A percentile compares a stretch with the other conserved stretches of the same genome.
These are phyloP conservation scores for Camellia japonica DNA, from an alignment of 148 eudicot species.

Conservation along the genomic window DNA sequence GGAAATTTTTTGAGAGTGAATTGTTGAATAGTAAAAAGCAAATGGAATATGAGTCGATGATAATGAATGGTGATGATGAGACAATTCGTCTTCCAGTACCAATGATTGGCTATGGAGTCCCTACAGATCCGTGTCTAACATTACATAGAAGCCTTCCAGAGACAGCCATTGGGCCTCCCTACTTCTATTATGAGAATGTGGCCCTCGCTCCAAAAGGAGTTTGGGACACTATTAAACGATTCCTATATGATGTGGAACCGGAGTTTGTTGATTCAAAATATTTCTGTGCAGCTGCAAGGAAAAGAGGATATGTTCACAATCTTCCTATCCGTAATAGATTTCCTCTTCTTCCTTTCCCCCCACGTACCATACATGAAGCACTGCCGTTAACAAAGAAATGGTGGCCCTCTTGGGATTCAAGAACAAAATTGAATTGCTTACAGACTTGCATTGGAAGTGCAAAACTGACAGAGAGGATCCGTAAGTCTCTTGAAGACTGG, in stretches of 20 bases:
- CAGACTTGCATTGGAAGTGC: conserved; percentile 78
- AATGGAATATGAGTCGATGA: conserved; percentile 15
- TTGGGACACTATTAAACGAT: conserved; percentile 78
- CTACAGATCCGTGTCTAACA: conserved; percentile 25
- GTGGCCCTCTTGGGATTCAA: conserved; percentile 86
- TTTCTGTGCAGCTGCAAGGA: conserved; percentile 78
- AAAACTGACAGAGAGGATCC: conserved; percentile 53
- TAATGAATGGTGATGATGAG: conserved; percentile 33
- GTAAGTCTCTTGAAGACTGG: conserved; percentile 55
- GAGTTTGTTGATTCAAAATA: conserved; percentile 88
- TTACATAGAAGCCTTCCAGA: conserved; percentile 52
- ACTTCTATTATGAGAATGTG: conserved; percentile 83
- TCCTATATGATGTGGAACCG: conserved; percentile 66
- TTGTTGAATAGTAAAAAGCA: conserved; percentile 31
- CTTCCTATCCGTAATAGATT: conserved; percentile 60
- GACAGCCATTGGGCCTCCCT: conserved; percentile 72
- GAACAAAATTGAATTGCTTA: conserved; percentile 72
- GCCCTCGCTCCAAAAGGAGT: conserved; percentile 87
- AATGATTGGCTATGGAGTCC: conserved; percentile 89
- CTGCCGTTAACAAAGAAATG: conserved; percentile 65
- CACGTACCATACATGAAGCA: conserved; percentile 65
- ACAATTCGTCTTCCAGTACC: conserved; percentile 76
- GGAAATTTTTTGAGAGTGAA: conserved; percentile 32
- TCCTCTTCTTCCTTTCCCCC: conserved; percentile 72
- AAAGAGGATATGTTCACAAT: conserved; percentile 83